These are phyloP conservation scores for Paramecium pentaurelia DNA, from an alignment of 73 alveolate genomes.

Conservation along the genomic window DNA sequence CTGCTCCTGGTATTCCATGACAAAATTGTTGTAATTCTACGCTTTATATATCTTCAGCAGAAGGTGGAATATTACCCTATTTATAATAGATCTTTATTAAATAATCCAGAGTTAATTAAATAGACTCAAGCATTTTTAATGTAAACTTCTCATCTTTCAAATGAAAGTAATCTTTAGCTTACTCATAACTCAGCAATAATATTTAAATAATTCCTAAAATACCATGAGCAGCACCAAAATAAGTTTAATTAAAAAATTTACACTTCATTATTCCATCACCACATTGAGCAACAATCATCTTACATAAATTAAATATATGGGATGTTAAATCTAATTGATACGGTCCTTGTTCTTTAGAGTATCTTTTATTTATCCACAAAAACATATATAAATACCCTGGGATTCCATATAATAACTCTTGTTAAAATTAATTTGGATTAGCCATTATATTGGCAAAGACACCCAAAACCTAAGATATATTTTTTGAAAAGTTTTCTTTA, in stretches of 20 bases:
- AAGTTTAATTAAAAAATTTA: constrained; percentile 37
- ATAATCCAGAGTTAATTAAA: constrained; percentile 57
- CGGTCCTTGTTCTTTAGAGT: neutral
- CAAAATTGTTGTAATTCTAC: constrained; percentile 84
- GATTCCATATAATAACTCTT: constrained; percentile 93
- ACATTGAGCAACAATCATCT: constrained; percentile 2
- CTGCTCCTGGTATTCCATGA: constrained; percentile 98
- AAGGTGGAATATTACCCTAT: constrained; percentile 86
- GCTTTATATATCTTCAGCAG: constrained; percentile 59
- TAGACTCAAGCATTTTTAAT: neutral
- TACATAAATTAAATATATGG: neutral
- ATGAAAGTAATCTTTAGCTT: neutral
- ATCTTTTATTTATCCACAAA: constrained; percentile 71
- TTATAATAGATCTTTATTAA: constrained; percentile 58
- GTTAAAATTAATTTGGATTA: constrained; percentile 48
- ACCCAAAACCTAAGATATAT: neutral
- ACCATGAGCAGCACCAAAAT: constrained; percentile 99
- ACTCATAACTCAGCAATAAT: constrained; percentile 69
- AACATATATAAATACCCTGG: constrained; percentile 92
- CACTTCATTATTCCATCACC: neutral
- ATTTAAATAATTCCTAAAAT: constrained; percentile 83
- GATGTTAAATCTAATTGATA: constrained; percentile 46
- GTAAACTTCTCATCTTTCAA: neutral
- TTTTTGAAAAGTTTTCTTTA: neutral
- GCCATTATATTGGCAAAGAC: neutral